Percentiles rank a stretch among this genome's conserved stretches.
phyloP scores from a whole-genome alignment of 2,329 filamentous ascomycete species.

The Xylaria multiplex region DNA sequence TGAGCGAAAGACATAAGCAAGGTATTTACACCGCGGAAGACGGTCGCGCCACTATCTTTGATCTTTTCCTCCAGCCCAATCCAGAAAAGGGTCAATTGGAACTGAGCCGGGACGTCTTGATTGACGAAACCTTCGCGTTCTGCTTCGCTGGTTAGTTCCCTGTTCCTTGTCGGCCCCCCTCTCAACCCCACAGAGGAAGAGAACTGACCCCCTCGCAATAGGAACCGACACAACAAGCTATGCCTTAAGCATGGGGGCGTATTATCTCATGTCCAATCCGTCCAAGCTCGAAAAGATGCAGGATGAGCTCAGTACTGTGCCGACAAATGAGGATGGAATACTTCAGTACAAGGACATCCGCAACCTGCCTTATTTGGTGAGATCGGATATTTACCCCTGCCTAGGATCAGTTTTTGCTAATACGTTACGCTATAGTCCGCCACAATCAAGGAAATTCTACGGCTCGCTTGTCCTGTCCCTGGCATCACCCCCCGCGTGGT shows the following conservation, averaged over 20 bases:
- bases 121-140: conserved; percentile 31
- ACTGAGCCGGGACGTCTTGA: conserved; percentile 22
- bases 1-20: conserved; percentile 16
- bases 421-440: conserved; percentile 7
- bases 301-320: conserved; percentile 22
- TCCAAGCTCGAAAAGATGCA: conserved; percentile 26
- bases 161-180: not conserved
- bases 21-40: conserved; percentile 28
- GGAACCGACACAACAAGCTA: conserved; percentile 33
- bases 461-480: conserved; percentile 30
- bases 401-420: not conserved
- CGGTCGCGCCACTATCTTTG: conserved; percentile 27
- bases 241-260: conserved; percentile 28
- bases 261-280: conserved; percentile 31
- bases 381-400: not conserved
- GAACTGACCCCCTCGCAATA: not conserved
- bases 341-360: conserved; percentile 26
- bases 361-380: conserved; percentile 32
- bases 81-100: conserved; percentile 25
- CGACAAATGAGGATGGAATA: conserved; percentile 25
- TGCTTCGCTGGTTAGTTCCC: conserved; percentile 28
- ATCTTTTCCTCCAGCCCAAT: conserved; percentile 27
- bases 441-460: conserved; percentile 27
- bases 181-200: too few relatives aligned
- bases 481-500: conserved; percentile 31